A percentile compares a stretch with the other conserved stretches of the same genome.
Evolutionary conservation across 1,139 yeast genomes (phyloP).

Genomic region (Pneumocystis canis): DNA sequence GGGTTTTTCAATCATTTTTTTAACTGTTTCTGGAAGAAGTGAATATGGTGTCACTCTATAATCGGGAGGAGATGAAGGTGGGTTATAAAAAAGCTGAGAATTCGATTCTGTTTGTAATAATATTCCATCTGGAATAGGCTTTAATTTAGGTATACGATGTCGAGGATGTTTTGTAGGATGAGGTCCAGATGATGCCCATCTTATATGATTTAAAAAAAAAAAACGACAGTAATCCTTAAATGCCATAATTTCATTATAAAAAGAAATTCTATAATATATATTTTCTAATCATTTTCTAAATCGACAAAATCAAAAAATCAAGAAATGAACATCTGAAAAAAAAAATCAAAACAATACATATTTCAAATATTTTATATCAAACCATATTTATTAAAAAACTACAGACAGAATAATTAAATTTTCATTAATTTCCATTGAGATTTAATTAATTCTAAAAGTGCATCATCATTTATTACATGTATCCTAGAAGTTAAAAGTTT

Average conservation of each 20-base stretch:
- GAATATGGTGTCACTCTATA: conserved; percentile 6
- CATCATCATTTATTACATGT: conserved; percentile 14
- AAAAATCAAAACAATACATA: no score
- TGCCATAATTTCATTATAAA: neutral
- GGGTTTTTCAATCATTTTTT: neutral
- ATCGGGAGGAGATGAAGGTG: conserved; percentile 10
- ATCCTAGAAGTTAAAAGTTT: conserved; percentile 12
- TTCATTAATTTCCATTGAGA: neutral
- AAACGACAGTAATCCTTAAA: neutral
- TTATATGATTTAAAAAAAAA: neutral
- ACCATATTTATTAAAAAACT: no score
- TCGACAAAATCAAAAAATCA: no score
- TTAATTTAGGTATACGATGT: conserved; percentile 7
- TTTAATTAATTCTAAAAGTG: conserved; percentile 10
- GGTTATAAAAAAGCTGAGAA: conserved; percentile 7
- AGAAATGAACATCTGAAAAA: no score
- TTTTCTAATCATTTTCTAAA: neutral
- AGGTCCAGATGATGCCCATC: neutral
- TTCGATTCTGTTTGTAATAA: conserved; percentile 5
- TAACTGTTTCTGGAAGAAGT: conserved; percentile 6
- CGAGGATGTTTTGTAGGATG: neutral
- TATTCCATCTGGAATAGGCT: conserved; percentile 7
- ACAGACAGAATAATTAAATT: neutral
- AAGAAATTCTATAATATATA: neutral
- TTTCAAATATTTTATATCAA: no score